Evolutionary conservation across 2,329 filamentous ascomycete species (phyloP).

Genomic region (Ascochyta clinopodiicola): DNA sequence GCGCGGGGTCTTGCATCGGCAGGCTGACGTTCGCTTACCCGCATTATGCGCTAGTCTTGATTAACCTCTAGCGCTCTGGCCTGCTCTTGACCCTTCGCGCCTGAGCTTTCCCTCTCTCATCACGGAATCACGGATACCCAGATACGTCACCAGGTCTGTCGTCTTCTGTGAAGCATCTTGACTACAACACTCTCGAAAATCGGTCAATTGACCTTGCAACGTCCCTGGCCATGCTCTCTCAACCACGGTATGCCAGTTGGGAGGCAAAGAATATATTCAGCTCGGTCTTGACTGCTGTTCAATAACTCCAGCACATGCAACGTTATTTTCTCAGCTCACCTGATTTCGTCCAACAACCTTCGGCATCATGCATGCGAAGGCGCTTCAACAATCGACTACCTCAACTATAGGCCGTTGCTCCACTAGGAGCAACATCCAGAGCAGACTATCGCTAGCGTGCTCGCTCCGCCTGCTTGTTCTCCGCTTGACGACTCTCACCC

Average conservation of each 20-base stretch:
- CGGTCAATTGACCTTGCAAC: background rate
- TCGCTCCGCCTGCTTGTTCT: conserved; percentile 4
- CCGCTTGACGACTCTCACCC: background rate
- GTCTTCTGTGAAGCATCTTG: background rate
- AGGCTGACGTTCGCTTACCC: conserved; percentile 5
- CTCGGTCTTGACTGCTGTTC: too few relatives aligned
- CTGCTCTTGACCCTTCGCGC: too few relatives aligned
- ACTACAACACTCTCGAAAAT: background rate
- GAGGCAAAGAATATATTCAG: too few relatives aligned
- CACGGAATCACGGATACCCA: background rate
- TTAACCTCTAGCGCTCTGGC: background rate
- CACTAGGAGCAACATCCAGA: background rate
- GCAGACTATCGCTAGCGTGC: conserved; percentile 1
- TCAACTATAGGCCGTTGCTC: background rate
- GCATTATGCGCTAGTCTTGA: background rate
- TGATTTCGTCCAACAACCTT: background rate
- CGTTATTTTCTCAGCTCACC: too few relatives aligned
- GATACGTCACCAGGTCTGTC: background rate
- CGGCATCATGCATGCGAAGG: conserved; percentile 6
- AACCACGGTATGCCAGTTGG: too few relatives aligned
- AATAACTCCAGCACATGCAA: too few relatives aligned
- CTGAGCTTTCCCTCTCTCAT: background rate
- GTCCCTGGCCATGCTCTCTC: too few relatives aligned
- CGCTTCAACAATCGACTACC: conserved; percentile 2
- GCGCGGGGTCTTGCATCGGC: conserved; percentile 1